Evolutionary conservation across 345 rosid species (phyloP).

Genomic region (Passiflora organensis): DNA sequence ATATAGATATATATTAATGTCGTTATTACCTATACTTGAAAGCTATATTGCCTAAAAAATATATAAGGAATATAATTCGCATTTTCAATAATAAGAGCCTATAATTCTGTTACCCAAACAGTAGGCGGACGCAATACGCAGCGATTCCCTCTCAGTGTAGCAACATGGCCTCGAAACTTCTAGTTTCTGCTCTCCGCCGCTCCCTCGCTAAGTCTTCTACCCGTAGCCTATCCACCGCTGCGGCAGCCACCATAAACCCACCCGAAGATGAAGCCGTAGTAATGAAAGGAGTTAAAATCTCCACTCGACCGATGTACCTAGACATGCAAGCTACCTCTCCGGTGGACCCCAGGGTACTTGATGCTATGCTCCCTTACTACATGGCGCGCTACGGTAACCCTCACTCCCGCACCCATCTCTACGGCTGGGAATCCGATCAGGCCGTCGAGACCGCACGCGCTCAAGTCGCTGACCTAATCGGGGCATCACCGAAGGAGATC

Average conservation of each 20-base stretch:
- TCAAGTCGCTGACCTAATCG: constrained; percentile 66
- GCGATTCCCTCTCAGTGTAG: background rate
- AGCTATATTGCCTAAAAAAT: too few relatives aligned
- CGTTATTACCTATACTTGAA: too few relatives aligned
- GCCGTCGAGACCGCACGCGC: constrained; percentile 81
- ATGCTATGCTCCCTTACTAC: constrained; percentile 75
- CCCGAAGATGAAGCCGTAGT: constrained; percentile 35
- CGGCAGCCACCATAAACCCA: constrained; percentile 8
- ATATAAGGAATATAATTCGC: too few relatives aligned
- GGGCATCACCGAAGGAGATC: constrained; percentile 84
- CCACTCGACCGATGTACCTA: constrained; percentile 66
- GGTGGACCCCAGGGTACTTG: constrained; percentile 80
- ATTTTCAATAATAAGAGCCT: too few relatives aligned
- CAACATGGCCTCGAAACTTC: constrained; percentile 55
- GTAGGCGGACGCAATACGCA: too few relatives aligned
- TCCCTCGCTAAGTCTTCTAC: constrained; percentile 18
- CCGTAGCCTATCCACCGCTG: constrained; percentile 30
- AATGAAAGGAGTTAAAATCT: constrained; percentile 68
- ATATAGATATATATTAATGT: too few relatives aligned
- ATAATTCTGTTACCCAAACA: too few relatives aligned
- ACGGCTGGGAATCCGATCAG: constrained; percentile 93
- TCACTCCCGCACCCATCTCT: constrained; percentile 93
- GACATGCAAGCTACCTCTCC: constrained; percentile 89
- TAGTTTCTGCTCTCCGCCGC: constrained; percentile 42
- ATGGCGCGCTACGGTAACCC: constrained; percentile 77